Conservation (phyloP, 2,329 filamentous ascomycete genomes). For the Aspergillus sp. region DNA sequence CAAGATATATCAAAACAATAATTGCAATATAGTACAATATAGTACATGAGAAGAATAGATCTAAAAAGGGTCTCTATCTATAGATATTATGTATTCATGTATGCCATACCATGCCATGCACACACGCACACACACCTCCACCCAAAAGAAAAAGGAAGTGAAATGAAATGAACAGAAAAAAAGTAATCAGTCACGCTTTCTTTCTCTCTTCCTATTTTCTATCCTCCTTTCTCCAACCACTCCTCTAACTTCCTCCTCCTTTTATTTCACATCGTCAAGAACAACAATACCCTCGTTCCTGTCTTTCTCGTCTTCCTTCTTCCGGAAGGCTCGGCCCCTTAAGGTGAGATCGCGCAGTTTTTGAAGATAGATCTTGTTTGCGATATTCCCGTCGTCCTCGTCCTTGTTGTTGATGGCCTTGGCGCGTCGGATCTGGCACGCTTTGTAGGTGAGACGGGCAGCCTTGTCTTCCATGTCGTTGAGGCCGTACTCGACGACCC, state of each 20-base stretch:
- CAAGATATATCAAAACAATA: too few relatives aligned
- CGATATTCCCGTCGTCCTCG: conserved; percentile 44
- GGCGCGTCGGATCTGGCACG: conserved; percentile 57
- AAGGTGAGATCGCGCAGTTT: conserved; percentile 45
- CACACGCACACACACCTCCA: too few relatives aligned
- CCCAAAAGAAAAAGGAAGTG: neutral
- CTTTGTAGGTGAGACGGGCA: conserved; percentile 34
- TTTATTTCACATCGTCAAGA: conserved; percentile 9
- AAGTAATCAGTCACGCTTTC: neutral
- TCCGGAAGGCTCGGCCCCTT: conserved; percentile 60
- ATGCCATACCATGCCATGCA: neutral
- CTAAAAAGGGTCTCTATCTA: neutral
- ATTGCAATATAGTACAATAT: neutral
- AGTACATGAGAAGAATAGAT: neutral
- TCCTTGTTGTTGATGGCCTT: conserved; percentile 40
- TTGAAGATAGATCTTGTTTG: conserved; percentile 45
- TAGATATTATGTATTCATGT: neutral
- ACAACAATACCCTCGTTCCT: conserved; percentile 41
- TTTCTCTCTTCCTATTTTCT: too few relatives aligned
- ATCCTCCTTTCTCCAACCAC: neutral
- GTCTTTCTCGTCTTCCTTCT: conserved; percentile 54
- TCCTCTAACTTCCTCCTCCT: neutral
- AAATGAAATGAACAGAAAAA: neutral
- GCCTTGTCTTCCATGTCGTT: conserved; percentile 55
- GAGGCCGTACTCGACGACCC: conserved; percentile 78